Percentiles rank a stretch among this genome's conserved stretches.
phyloP scores from a whole-genome alignment of 306 rosid species.

The Glycine tomentella region DNA sequence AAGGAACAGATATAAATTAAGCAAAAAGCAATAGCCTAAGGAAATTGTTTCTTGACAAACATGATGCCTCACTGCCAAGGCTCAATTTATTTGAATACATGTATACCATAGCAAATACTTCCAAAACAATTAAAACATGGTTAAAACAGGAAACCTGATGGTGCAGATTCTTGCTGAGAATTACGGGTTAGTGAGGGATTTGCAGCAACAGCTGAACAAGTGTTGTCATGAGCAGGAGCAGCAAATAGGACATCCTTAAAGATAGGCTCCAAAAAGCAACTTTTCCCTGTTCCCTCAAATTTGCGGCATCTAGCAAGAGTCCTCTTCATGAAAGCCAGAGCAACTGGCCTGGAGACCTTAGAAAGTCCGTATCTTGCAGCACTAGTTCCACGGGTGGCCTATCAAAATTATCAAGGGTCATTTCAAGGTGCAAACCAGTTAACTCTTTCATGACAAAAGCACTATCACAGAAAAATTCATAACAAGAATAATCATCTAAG shows the following conservation, averaged over 20 bases:
- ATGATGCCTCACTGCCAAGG: neutral
- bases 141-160: conserved; percentile 57
- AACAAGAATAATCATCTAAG: conserved; percentile 24
- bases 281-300: conserved; percentile 70
- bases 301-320: conserved; percentile 74
- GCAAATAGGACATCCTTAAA: conserved; percentile 67
- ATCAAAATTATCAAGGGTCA: conserved; percentile 51
- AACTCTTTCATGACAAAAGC: conserved; percentile 16
- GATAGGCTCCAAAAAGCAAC: conserved; percentile 76
- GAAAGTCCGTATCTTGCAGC: conserved; percentile 76
- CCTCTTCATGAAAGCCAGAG: conserved; percentile 79
- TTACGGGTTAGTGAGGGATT: conserved; percentile 45
- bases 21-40: conserved; percentile 33
- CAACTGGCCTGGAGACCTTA: conserved; percentile 76
- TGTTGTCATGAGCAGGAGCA: conserved; percentile 49
- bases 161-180: conserved; percentile 48
- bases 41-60: conserved; percentile 20
- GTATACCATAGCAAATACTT: conserved; percentile 37
- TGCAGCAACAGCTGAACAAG: conserved; percentile 49
- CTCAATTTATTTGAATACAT: conserved; percentile 2
- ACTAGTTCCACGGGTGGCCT: conserved; percentile 86
- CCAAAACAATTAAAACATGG: conserved; percentile 30
- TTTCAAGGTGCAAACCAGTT: conserved; percentile 29
- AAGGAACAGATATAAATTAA: conserved; percentile 19
- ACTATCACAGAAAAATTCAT: conserved; percentile 19